phyloP scores from a whole-genome alignment of 495 filamentous ascomycete genomes.

The Podospora sp. region DNA sequence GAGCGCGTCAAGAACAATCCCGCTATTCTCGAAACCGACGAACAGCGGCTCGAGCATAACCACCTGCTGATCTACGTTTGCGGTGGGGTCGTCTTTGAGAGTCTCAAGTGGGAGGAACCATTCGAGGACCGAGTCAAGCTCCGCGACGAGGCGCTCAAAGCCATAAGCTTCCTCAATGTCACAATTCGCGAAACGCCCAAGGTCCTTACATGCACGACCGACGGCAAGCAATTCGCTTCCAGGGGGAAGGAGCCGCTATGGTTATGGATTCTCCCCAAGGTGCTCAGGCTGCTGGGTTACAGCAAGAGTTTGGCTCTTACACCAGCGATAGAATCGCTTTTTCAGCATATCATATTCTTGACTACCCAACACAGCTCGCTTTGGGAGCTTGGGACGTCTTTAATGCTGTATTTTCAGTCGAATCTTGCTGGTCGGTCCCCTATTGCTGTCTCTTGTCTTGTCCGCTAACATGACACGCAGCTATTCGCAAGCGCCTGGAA shows the following conservation, averaged over 20 bases:
- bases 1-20: slow-evolving; percentile 48
- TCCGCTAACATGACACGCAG: slow-evolving; percentile 15
- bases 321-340: slow-evolving; percentile 54
- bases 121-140: slow-evolving; percentile 57
- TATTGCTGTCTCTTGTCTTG: neutral
- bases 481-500: slow-evolving; percentile 27
- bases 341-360: slow-evolving; percentile 46
- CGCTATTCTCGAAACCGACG: slow-evolving; percentile 45
- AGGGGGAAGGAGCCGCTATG: slow-evolving; percentile 66
- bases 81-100: slow-evolving; percentile 75
- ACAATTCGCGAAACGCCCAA: slow-evolving; percentile 74
- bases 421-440: slow-evolving; percentile 42
- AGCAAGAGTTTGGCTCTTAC: slow-evolving; percentile 43
- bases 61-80: slow-evolving; percentile 83
- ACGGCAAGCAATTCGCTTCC: slow-evolving; percentile 41
- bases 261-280: slow-evolving; percentile 73
- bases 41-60: slow-evolving; percentile 72
- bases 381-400: slow-evolving; percentile 48
- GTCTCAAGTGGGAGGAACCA: slow-evolving; percentile 60
- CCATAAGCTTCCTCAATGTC: slow-evolving; percentile 62
- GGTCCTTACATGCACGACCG: slow-evolving; percentile 59
- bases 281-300: slow-evolving; percentile 60
- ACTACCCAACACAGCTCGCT: slow-evolving; percentile 41
- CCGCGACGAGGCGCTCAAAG: slow-evolving; percentile 68
- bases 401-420: slow-evolving; percentile 48